Base-by-base conservation (phyloP, 768 basidiomycete species). In the Lactarius quietus region DNA sequence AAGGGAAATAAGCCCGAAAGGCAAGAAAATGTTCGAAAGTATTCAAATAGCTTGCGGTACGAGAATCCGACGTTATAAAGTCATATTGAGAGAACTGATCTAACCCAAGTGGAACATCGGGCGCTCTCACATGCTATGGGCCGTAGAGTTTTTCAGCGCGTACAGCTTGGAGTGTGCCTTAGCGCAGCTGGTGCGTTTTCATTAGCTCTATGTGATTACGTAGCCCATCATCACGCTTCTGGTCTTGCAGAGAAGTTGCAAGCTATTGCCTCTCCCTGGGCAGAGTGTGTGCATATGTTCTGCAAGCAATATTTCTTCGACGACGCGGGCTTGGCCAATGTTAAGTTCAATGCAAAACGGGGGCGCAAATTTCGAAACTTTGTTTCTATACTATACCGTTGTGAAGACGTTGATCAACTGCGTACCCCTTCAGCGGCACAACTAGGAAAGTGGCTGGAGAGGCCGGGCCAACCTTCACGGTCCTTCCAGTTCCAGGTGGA, bases 361-460 rank as follows among this genome's bases (percentile, higher is more conserved):
- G 90, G 86, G n/a, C 83, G 86, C 33, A 85, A 89, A 72, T 94
- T 90, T 76, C 88, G 90, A 70, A 84, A 84, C 65, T 76, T 93
- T 38, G 88, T 88, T 0, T 84, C 85, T 56, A 76, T 92, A 70
- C 82, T 89, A 5, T 90, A 79, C 70, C 88, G 85, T 70, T 89
- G 87, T 68, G 83, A 86, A 65, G 75, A 78, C 8, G 72, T 85
- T 4, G 81, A 81, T 17, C 23, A 75, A 73, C 39, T 77, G 79
- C 20, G 78, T 81, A 57, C 67, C 51, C 77, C 76, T 0, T 85
- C 83, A 5, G 77, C 82, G 1, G 71, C 76, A 28, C 87, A 85
- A 64, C 78, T 90, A 56, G 83, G 86, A 65, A 82, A 78, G 20
- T 81, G 76, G 77, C 69, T 81, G 14, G 61, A 61, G 17, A 68